Evolutionary conservation across 768 basidiomycete genomes (phyloP).

Genomic region (Mycena vitilis): DNA sequence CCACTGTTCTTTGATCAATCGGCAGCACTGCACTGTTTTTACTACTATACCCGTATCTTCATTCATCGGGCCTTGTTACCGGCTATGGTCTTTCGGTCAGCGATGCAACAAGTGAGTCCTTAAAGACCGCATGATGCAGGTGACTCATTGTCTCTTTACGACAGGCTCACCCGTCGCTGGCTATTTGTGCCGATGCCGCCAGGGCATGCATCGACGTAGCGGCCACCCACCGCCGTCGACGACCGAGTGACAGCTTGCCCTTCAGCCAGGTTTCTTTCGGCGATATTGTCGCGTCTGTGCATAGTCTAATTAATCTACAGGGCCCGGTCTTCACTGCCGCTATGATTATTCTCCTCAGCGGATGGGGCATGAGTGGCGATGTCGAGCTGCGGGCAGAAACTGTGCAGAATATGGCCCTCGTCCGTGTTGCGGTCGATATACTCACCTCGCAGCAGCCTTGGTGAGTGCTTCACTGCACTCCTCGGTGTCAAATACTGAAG

Average conservation of each 20-base stretch:
- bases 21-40: conserved; percentile 15
- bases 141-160: too few species aligned
- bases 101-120: not conserved
- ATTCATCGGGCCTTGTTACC: conserved; percentile 17
- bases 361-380: conserved; percentile 2
- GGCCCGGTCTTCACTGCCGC: conserved; percentile 18
- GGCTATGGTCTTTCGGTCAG: not conserved
- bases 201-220: conserved; percentile 4
- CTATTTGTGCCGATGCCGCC: conserved; percentile 18
- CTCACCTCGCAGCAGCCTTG: not conserved
- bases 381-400: not conserved
- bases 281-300: not conserved
- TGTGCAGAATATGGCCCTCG: not conserved
- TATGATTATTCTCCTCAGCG: conserved; percentile 14
- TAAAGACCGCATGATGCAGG: not conserved
- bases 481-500: too few species aligned
- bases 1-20: conserved; percentile 16
- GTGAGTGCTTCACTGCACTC: not conserved
- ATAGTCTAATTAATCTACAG: not conserved
- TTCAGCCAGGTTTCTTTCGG: conserved; percentile 20
- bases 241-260: not conserved
- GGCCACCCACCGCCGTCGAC: not conserved
- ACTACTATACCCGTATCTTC: conserved; percentile 18
- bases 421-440: not conserved
- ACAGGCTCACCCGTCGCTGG: not conserved